These are phyloP conservation scores for Nematocida major DNA, from an alignment of 371 early-diverging fungal species.

Conservation along the genomic window DNA sequence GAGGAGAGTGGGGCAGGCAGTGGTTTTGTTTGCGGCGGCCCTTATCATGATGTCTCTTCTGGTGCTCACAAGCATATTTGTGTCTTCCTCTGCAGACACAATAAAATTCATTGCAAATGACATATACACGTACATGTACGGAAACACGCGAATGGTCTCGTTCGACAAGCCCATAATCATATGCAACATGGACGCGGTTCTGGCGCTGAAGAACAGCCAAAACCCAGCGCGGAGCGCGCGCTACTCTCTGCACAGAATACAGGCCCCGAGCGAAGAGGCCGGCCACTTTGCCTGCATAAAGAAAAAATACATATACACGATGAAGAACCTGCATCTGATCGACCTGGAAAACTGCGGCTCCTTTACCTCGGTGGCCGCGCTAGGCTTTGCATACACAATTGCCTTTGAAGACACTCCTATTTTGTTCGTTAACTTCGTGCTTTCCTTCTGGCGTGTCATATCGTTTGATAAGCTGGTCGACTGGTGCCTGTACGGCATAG, in stretches of 20 bases:
- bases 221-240: not conserved
- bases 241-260: not conserved
- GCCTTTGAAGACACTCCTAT: slow-evolving; percentile 21
- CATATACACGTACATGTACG: not conserved
- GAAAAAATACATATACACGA: slow-evolving; percentile 17
- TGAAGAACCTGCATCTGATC: slow-evolving; percentile 9
- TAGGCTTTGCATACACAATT: slow-evolving; percentile 45
- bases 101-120: slow-evolving; percentile 44
- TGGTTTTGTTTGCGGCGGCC: slow-evolving; percentile 34
- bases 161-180: slow-evolving; percentile 2
- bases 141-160: not conserved
- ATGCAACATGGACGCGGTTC: slow-evolving; percentile 27
- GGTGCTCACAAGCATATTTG: slow-evolving; percentile 35
- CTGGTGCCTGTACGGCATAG: slow-evolving; percentile 33
- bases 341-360: not conserved
- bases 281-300: slow-evolving; percentile 10
- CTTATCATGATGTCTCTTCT: slow-evolving; percentile 39
- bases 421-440: slow-evolving; percentile 59
- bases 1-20: slow-evolving; percentile 13
- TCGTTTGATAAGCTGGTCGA: slow-evolving; percentile 61
- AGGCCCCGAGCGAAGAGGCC: not conserved
- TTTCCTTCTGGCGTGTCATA: slow-evolving; percentile 62
- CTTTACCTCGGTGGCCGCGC: slow-evolving; percentile 4
- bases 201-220: not conserved
- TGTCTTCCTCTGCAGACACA: slow-evolving; percentile 41